Evolutionary conservation across 177 flowering plant genomes (phyloP), one percentile per base, ranked within the genome.

Genomic region (Vitis hybrid): DNA sequence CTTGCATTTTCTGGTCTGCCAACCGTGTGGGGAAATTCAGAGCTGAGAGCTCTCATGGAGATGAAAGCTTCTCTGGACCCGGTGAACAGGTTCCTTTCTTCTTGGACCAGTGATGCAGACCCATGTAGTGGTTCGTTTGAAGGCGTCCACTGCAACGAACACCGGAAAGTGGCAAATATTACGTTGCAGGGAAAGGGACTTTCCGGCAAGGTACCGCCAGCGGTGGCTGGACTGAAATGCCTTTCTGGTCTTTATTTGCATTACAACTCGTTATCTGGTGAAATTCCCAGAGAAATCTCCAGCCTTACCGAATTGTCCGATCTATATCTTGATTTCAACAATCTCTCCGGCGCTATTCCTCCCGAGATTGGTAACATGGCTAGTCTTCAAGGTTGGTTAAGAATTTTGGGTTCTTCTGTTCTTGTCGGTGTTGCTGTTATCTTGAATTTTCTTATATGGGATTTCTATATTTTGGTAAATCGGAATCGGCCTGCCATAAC

Each of bases 111-210:
- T 2, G 78, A 77, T 9, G 90, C 90, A 0, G 92, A 92, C 54
- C 97, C 95, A 0, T 92, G 97, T 67, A 69, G 80, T 66, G 97
- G 89, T 12, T 70, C 82, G 1, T 94, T 94, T 64, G 84, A 69
- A 62, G 99, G 98, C n/a, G 87, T 94, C n/a, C 93, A 87, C 1
- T 95, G 99, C 78, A 92, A 93, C 64, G 93, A 90, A 75, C 87
- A 87, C 61, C 78, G 84, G 4, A 90, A 89, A 79, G 98, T 95
- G 50, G 89, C 90, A 6, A 95, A 93, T 79, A 91, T 95, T 66
- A 84, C 98, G 1, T 68, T 95, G 73, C 92, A 86, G 70, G 90
- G 89, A 1, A 91, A 87, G 70, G 89, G 95, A 1, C 92, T 95
- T 51, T 69, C 84, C 12, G 99, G 99, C 1, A 73, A 73, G 51